phyloP scores from a whole-genome alignment of 306 rosid genomes.

The Pterocarpus macrocarpus region DNA sequence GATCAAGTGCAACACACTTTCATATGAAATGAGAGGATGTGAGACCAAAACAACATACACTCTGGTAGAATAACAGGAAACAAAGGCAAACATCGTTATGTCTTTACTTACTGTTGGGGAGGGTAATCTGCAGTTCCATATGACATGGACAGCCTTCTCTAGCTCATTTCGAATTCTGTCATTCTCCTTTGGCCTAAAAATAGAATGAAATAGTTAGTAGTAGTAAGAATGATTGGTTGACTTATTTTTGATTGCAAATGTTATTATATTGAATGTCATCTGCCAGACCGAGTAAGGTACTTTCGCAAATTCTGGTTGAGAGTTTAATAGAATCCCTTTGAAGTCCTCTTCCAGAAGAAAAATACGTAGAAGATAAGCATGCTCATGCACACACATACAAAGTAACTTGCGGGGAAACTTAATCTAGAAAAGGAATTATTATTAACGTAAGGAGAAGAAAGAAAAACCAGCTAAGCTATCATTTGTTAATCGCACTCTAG shows the following conservation, averaged over 20 bases:
- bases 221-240: background rate
- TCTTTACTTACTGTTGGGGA: conserved; percentile 85
- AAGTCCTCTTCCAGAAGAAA: background rate
- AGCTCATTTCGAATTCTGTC: conserved; percentile 71
- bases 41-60: background rate
- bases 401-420: conserved; percentile 3
- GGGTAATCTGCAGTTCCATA: conserved; percentile 94
- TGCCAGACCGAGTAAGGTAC: background rate
- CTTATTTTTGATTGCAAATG: conserved; percentile 1
- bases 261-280: background rate
- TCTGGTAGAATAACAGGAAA: conserved; percentile 12
- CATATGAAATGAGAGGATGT: conserved; percentile 29
- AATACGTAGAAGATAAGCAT: background rate
- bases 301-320: background rate
- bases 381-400: background rate
- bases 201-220: background rate
- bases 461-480: background rate
- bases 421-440: background rate
- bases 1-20: conserved; percentile 90
- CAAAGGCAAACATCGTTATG: conserved; percentile 6
- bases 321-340: too few species aligned
- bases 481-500: background rate
- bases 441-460: background rate
- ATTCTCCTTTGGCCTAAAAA: conserved; percentile 84
- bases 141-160: conserved; percentile 83